Evolutionary conservation across 169 alveolate genomes (phyloP).

Genomic region (Plasmodium billcollinsi): DNA sequence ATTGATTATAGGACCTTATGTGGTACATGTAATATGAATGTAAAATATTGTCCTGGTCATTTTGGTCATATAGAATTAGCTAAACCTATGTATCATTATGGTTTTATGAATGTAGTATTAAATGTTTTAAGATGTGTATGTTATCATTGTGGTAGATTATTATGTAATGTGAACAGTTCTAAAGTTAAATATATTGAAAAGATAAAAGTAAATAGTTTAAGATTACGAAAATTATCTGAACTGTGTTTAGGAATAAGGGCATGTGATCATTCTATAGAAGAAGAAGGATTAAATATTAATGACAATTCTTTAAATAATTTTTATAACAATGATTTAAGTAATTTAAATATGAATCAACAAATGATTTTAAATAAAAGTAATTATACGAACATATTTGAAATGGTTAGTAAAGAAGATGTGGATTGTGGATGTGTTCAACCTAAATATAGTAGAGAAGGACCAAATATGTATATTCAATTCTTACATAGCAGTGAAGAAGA

Average conservation of each 20-base stretch:
- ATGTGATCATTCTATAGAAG: constrained; percentile 87
- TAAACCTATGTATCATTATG: constrained; percentile 96
- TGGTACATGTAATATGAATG: constrained; percentile 95
- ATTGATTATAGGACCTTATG: constrained; percentile 94
- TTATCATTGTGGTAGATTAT: constrained; percentile 94
- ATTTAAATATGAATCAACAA: constrained; percentile 59
- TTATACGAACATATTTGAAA: constrained; percentile 72
- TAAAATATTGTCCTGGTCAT: constrained; percentile 99
- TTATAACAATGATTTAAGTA: constrained; percentile 64
- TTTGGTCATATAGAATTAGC: constrained; percentile 98
- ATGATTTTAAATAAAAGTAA: constrained; percentile 61
- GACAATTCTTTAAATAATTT: constrained; percentile 56
- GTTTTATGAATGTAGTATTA: constrained; percentile 93
- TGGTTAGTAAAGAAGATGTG: constrained; percentile 78
- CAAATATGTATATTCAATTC: constrained; percentile 89
- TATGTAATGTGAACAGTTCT: constrained; percentile 91
- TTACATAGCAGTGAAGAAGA: constrained; percentile 89
- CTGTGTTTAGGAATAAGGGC: constrained; percentile 78
- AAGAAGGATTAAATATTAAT: constrained; percentile 75
- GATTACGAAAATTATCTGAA: constrained; percentile 80
- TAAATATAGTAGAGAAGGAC: constrained; percentile 91
- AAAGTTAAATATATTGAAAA: constrained; percentile 80
- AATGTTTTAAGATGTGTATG: constrained; percentile 97
- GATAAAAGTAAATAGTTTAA: constrained; percentile 76
- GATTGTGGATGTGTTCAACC: constrained; percentile 94